Evolutionary conservation across 2,329 filamentous ascomycete genomes (phyloP), one percentile per base, ranked within the genome.

Genomic region (Bisporella sp.): DNA sequence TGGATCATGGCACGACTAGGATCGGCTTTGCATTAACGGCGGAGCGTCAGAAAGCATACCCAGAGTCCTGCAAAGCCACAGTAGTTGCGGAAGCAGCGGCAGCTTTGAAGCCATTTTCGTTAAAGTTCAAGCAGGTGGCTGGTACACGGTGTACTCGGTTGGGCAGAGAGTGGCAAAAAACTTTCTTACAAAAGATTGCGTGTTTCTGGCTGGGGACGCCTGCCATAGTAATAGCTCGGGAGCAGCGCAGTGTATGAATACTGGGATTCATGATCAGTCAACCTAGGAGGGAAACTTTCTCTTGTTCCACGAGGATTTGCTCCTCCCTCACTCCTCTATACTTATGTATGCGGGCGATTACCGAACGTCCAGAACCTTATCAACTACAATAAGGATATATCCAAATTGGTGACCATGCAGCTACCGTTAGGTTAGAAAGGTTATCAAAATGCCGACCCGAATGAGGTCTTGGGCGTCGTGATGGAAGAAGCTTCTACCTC

Each of bases 161-260:
- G 78, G 78, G 2, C 79, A 82, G 63, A 72, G 79, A 11, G 71
- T 84, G 21, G 81, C 81, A 0, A 72, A 76, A 35, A 69, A 71
- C 31, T 85, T 84, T 63, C 75, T 79, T 54, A 71, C 75, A 39
- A 68, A 76, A n/a, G 64, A 73, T 47, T 73, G 74, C n/a, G 69
- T 80, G 5, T 79, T 80, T 55, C 63, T 81, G 8, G 75, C 73
- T 0, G 77, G 77, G 0, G 77, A 81, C 58, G 75, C 77, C 21
- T 77, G 74, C 51, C 77, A 81, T 54, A 81, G 79, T 0, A 80
- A 84, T 58, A 78, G 74, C 0, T 79, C 79, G 2, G 82, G 83
- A 57, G 80, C 80, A 0, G 81, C 79, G 0, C 81, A 84, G 62
- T 81, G 76, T 4, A 74, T 78, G 71, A 78, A 78, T 53, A 74